Percentiles rank a stretch among this genome's conserved stretches.
Conservation (phyloP, 108 stramenopile genomes). For the Epithemia pelagica region DNA sequence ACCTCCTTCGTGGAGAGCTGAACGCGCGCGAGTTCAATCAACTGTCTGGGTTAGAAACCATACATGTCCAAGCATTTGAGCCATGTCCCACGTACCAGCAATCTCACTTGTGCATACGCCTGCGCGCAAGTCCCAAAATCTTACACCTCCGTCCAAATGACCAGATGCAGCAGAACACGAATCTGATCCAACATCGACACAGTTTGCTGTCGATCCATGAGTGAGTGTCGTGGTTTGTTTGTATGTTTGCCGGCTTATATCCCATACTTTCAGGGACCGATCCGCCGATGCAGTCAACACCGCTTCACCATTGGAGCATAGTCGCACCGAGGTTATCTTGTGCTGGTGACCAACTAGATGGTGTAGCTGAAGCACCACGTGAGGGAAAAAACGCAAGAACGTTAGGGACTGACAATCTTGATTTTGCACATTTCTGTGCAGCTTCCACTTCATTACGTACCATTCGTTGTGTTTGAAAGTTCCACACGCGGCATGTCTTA, state of each 20-base stretch:
- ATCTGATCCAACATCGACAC: constrained; percentile 49
- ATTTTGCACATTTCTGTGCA: neutral
- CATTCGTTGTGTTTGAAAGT: constrained; percentile 63
- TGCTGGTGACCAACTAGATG: constrained; percentile 79
- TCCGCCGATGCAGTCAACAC: constrained; percentile 78
- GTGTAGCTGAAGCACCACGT: constrained; percentile 55
- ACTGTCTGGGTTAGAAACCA: too few relatives aligned
- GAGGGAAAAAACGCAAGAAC: neutral
- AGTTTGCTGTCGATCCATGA: constrained; percentile 66
- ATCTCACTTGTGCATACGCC: constrained; percentile 62
- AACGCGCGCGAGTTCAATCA: too few relatives aligned
- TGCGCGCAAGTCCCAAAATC: constrained; percentile 63
- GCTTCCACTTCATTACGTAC: constrained; percentile 15
- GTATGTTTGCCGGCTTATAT: constrained; percentile 75
- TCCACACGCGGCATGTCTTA: constrained; percentile 84
- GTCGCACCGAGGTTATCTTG: constrained; percentile 70
- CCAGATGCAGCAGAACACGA: constrained; percentile 46
- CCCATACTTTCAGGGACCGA: constrained; percentile 77
- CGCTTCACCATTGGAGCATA: constrained; percentile 50
- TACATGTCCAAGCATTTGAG: neutral
- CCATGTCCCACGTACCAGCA: constrained; percentile 17
- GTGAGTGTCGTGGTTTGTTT: constrained; percentile 61
- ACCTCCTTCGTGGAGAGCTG: constrained; percentile 54
- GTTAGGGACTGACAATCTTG: constrained; percentile 2
- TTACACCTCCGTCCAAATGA: constrained; percentile 71